A percentile compares a stretch with the other conserved stretches of the same genome.
phyloP scores from a whole-genome alignment of 306 rosid species.

The Styphnolobium japonicum region DNA sequence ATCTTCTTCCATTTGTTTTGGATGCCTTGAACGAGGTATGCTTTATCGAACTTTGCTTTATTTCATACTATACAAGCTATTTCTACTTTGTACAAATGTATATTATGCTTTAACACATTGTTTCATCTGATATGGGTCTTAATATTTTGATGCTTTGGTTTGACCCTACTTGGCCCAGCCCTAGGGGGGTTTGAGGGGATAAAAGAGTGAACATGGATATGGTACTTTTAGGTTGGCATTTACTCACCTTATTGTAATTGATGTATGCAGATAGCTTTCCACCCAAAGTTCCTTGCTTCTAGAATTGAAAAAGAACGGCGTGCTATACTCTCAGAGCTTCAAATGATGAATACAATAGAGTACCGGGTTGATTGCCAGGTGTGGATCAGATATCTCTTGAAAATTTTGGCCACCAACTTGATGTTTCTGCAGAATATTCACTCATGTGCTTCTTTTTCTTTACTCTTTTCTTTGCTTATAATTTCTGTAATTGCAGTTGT shows the following conservation, averaged over 20 bases:
- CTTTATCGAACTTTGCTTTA: conserved; percentile 13
- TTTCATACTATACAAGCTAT: neutral
- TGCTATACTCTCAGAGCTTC: conserved; percentile 96
- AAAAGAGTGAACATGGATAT: neutral
- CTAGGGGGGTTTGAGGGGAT: neutral
- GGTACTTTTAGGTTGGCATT: conserved; percentile 24
- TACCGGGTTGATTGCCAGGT: conserved; percentile 99
- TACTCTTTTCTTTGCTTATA: conserved; percentile 2
- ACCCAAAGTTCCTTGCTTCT: conserved; percentile 94
- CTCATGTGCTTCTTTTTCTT: neutral
- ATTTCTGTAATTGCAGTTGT: conserved; percentile 58
- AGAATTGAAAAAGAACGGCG: conserved; percentile 97
- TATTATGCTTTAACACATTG: neutral
- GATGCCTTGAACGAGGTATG: conserved; percentile 96
- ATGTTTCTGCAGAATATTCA: conserved; percentile 25
- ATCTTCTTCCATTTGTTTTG: conserved; percentile 85
- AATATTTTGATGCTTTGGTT: neutral
- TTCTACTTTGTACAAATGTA: neutral
- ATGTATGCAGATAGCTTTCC: conserved; percentile 83
- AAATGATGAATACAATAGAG: conserved; percentile 99
- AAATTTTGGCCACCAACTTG: conserved; percentile 20
- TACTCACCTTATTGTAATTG: conserved; percentile 33
- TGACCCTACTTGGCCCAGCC: conserved; percentile 9
- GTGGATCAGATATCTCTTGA: conserved; percentile 8
- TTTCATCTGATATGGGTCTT: conserved; percentile 6